Base-by-base conservation (phyloP, 345 rosid genomes). In the Stellera chamaejasme region DNA sequence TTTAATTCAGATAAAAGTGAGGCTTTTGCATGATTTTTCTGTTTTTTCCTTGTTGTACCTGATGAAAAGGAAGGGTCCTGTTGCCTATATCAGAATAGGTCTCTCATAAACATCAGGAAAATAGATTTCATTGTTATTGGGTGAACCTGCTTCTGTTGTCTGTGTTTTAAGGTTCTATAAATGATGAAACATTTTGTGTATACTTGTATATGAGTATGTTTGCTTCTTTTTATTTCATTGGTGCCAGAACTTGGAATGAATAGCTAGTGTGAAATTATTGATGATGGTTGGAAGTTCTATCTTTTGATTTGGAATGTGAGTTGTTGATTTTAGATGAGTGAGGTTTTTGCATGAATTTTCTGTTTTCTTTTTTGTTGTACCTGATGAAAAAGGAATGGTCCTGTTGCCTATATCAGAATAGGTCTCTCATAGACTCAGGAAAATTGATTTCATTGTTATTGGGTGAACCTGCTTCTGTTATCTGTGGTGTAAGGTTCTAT, bases 401-500 rank as follows among this genome's bases (percentile, higher is more conserved):
- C 39, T 32, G 39, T 32, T 32, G 39, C 39, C 39, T 32, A 3
- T 3, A 32, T 32, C 39, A 32, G 39, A 32, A 32, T 32, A 8
- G 39, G 39, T 32, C 39, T 32, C 39, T 32, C 39, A 8, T 32
- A 32, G 3, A 32, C 39, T 32, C 39, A 32, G 39, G 39, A 49
- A 54, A 64, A 67, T 58, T 79, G 61, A 32, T 32, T 32, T 1
- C 15, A 47, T 47, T 47, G 50, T 47, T 47, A 11, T 47, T 47
- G 50, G 50, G 50, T 47, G 50, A 47, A 47, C 50, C 50, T 47
- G 19, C n/a, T 15, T 47, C 19, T 47, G 16, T 47, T 47, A 3
- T 47, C 19, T 13, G 50, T 47, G 50, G 50, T 16, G 9, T 14
- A 47, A 47, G 50, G 50, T 47, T 47, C 50, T 13, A 16, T 47